Conservation (phyloP, 2,329 filamentous ascomycete species). For the Fusarium longipes region DNA sequence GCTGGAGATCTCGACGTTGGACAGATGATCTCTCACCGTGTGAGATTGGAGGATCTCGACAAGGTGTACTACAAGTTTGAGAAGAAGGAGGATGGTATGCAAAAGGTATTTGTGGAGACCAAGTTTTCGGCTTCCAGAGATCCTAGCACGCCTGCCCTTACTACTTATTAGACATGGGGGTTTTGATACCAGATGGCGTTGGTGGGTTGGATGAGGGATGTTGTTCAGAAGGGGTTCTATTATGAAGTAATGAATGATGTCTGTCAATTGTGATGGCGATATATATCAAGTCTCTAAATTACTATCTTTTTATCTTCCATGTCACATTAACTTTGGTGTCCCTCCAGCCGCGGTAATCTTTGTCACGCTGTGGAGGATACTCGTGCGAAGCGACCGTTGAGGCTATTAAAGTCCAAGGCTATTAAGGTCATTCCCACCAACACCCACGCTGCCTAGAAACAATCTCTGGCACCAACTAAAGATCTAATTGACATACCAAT, state of each 20-base stretch:
- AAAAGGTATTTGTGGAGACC: conserved; percentile 80
- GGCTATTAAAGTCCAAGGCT: too few relatives aligned
- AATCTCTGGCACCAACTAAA: too few relatives aligned
- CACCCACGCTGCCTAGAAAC: too few relatives aligned
- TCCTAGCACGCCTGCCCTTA: conserved; percentile 22
- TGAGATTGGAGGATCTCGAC: conserved; percentile 77
- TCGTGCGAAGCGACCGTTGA: too few relatives aligned
- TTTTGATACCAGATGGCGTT: background rate
- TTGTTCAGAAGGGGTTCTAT: background rate
- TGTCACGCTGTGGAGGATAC: too few relatives aligned
- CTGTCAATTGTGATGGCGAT: too few relatives aligned
- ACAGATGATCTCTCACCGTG: conserved; percentile 84
- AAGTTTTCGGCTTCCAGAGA: conserved; percentile 64
- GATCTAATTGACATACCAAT: too few relatives aligned
- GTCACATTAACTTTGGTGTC: too few relatives aligned
- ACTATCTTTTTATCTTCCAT: too few relatives aligned
- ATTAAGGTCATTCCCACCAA: too few relatives aligned
- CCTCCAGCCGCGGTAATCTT: too few relatives aligned
- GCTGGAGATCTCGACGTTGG: conserved; percentile 76
- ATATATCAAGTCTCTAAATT: too few relatives aligned
- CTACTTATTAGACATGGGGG: conserved; percentile 19
- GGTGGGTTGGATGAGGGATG: background rate
- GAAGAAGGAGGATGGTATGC: conserved; percentile 73
- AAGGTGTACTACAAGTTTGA: conserved; percentile 74
- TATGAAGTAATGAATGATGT: conserved; percentile 2